Conservation (phyloP, 257 asterid genomes). For the Nicotiana otophora region DNA sequence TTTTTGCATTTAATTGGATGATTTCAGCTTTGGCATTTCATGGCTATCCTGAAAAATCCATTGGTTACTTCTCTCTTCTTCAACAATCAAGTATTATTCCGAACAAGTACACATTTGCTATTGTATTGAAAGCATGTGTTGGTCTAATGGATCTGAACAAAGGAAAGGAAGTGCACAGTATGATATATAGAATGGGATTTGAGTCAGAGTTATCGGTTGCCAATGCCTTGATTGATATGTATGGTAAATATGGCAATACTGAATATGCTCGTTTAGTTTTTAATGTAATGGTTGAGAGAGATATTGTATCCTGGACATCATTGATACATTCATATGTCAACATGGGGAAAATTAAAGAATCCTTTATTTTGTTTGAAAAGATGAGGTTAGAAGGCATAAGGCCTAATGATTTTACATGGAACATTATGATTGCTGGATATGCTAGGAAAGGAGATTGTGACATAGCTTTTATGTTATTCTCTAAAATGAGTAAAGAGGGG, state of each 20-base stretch:
- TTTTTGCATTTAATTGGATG: conserved; percentile 61
- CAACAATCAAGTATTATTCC: conserved; percentile 34
- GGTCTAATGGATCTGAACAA: conserved; percentile 37
- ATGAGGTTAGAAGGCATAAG: conserved; percentile 43
- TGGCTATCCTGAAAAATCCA: conserved; percentile 39
- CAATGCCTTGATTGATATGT: conserved; percentile 47
- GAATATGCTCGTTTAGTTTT: conserved; percentile 37
- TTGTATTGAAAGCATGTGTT: conserved; percentile 41
- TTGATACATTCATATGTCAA: conserved; percentile 48
- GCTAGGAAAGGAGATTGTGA: conserved; percentile 52
- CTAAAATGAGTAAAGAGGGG: conserved; percentile 43
- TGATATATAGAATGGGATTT: conserved; percentile 35
- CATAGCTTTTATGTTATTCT: conserved; percentile 27
- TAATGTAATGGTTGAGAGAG: conserved; percentile 48
- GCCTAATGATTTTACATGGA: conserved; percentile 64
- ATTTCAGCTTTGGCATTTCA: conserved; percentile 32
- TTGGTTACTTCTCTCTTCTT: conserved; percentile 37
- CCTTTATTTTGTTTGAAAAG: conserved; percentile 36
- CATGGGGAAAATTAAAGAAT: conserved; percentile 37
- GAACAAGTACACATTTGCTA: conserved; percentile 40
- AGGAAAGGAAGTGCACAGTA: conserved; percentile 53
- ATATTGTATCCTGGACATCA: conserved; percentile 58
- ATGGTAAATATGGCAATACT: conserved; percentile 37
- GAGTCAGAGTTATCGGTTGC: conserved; percentile 32
- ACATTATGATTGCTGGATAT: conserved; percentile 38